Percentiles rank a stretch among this genome's conserved stretches.
These are phyloP conservation scores for Myxozyma lipomycoides DNA, from an alignment of 805 yeast genomes.

Conservation along the genomic window DNA sequence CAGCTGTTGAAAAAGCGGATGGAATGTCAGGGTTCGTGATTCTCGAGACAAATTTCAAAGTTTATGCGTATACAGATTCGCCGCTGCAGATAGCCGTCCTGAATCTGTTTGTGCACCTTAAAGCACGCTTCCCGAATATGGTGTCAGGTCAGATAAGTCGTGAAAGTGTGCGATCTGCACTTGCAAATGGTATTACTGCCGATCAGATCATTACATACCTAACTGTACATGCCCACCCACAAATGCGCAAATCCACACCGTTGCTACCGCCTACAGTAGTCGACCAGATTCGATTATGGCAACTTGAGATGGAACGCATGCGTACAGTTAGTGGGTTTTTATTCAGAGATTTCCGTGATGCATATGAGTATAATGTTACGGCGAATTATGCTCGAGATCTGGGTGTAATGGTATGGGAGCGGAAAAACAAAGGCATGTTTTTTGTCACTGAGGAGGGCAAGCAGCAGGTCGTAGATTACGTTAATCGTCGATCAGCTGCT, in stretches of 20 bases:
- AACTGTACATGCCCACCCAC: slow-evolving; percentile 90
- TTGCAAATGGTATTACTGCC: slow-evolving; percentile 85
- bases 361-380: slow-evolving; percentile 68
- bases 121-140: slow-evolving; percentile 82
- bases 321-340: slow-evolving; percentile 80
- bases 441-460: slow-evolving; percentile 88
- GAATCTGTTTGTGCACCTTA: slow-evolving; percentile 80
- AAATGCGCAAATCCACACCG: slow-evolving; percentile 63
- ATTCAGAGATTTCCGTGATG: slow-evolving; percentile 77
- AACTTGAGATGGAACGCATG: slow-evolving; percentile 88
- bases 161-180: slow-evolving; percentile 82
- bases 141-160: slow-evolving; percentile 91
- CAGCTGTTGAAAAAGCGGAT: slow-evolving; percentile 45
- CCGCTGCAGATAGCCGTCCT: slow-evolving; percentile 92
- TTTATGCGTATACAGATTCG: slow-evolving; percentile 55
- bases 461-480: slow-evolving; percentile 85
- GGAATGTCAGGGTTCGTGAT: slow-evolving; percentile 62
- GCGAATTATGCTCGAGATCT: slow-evolving; percentile 80
- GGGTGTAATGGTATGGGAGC: slow-evolving; percentile 89
- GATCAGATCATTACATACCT: slow-evolving; percentile 88
- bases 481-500: slow-evolving; percentile 47
- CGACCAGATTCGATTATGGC: slow-evolving; percentile 95
- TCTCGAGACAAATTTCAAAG: slow-evolving; percentile 87
- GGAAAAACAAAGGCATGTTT: slow-evolving; percentile 61
- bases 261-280: slow-evolving; percentile 94